Evolutionary conservation across 2,329 filamentous ascomycete genomes (phyloP).

Genomic region (Pseudovirgaria hyperparasitica): DNA sequence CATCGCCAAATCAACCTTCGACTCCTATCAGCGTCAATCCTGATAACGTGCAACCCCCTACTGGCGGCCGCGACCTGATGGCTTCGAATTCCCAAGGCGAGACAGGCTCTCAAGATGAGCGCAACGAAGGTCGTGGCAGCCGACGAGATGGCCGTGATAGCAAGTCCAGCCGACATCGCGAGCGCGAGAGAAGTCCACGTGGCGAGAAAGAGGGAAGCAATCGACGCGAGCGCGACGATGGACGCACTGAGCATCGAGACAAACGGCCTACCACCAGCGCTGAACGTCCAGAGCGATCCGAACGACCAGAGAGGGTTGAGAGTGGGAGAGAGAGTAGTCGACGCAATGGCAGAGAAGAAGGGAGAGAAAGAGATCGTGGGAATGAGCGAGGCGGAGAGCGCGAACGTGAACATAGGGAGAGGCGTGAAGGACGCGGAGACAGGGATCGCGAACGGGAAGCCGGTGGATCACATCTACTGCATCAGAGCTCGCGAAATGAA

Average conservation of each 20-base stretch:
- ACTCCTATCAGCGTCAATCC: constrained; percentile 11
- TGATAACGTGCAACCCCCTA: constrained; percentile 13
- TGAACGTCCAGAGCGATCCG: constrained; percentile 7
- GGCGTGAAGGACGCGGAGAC: background rate
- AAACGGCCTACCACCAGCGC: constrained; percentile 11
- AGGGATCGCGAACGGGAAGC: background rate
- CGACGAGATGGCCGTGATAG: constrained; percentile 16
- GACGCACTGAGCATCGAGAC: constrained; percentile 6
- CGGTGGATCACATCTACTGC: background rate
- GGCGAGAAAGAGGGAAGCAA: constrained; percentile 7
- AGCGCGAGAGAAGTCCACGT: constrained; percentile 10
- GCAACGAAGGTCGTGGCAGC: constrained; percentile 15
- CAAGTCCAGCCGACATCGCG: constrained; percentile 14
- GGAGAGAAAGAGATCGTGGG: constrained; percentile 4
- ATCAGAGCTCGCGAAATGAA: background rate
- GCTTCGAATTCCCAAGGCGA: constrained; percentile 9
- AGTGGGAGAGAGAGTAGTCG: constrained; percentile 3
- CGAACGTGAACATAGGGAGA: background rate
- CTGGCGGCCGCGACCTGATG: constrained; percentile 12
- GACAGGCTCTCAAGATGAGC: constrained; percentile 12
- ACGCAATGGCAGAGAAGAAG: constrained; percentile 7
- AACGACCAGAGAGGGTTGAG: constrained; percentile 5
- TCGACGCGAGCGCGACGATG: constrained; percentile 6
- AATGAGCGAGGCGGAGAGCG: constrained; percentile 4
- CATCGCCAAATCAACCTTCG: constrained; percentile 8